Evolutionary conservation across 2,329 filamentous ascomycete genomes (phyloP), one percentile per base, ranked within the genome.

Genomic region (Sarocladium strictum): DNA sequence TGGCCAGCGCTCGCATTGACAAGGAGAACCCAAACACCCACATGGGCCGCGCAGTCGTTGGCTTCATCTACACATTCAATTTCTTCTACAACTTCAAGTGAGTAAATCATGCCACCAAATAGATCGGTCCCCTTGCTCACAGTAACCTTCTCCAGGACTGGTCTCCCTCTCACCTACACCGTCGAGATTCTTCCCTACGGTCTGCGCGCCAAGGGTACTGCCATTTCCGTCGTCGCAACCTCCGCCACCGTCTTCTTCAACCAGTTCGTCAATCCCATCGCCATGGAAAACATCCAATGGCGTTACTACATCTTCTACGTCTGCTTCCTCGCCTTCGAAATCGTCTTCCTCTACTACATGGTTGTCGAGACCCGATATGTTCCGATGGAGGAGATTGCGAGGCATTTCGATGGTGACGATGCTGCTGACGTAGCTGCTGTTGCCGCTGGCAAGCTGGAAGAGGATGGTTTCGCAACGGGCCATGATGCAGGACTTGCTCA

Each of bases 371-470:
- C 77, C 0, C 78, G 77, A 58, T 71, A 76, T 21, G 66, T 62
- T 17, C 61, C 66, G 0, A 55, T 83, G 2, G 80, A 84, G 58
- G 79, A 83, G 55, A 83, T 84, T 57, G 79, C 82, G 59, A 60
- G 79, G 23, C 67, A 83, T 2, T 83, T 83, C 61, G 78, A 77
- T 1, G 77, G 77, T 14, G 59, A 63, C 6, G 65, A 67, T 33
- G 71, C 70, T 33, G 71, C 70, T 14, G 55, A 53, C 27, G 33
- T 47, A 21, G 50, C 50, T 3, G 50, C 9, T 27, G 19, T 53
- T n/a, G 50, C 50, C 6, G 27, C 50, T 10, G 50, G 35, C 19
- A 53, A 53, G 50, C 32, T 53, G 17, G 50, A 53, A 17, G 47
- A 51, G 47, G 47, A 51, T 51, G 47, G 47, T 12, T 23, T 51